Percentiles rank a stretch among this genome's conserved stretches.
Evolutionary conservation across 176 grass and related monocot genomes (phyloP).

Genomic region (Ananas comosus): DNA sequence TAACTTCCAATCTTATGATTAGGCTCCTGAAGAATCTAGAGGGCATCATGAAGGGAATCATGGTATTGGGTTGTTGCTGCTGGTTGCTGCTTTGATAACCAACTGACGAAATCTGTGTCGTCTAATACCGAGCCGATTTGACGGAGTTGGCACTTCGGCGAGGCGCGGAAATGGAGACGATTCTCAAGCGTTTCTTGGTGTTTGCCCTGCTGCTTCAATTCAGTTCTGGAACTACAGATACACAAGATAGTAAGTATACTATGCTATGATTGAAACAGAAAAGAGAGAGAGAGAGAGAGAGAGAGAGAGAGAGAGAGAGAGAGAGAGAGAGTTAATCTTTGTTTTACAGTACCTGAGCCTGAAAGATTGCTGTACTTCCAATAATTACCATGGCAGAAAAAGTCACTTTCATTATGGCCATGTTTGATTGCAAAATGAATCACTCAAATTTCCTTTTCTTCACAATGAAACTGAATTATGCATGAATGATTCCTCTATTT

Average conservation of each 20-base stretch:
- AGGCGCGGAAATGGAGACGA: conserved; percentile 24
- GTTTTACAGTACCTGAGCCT: not conserved
- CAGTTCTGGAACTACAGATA: conserved; percentile 33
- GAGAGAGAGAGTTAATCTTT: too few species aligned
- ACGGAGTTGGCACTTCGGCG: not conserved
- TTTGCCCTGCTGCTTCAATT: conserved; percentile 24
- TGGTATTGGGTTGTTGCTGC: conserved; percentile 36
- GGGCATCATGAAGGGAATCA: conserved; percentile 59
- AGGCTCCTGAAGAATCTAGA: conserved; percentile 22
- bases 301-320: too few species aligned
- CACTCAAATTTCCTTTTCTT: not conserved
- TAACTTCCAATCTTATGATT: conserved; percentile 22
- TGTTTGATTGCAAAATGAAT: too few species aligned
- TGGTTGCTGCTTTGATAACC: conserved; percentile 19
- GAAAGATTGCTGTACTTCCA: not conserved
- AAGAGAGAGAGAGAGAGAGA: too few species aligned
- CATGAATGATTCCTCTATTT: conserved; percentile 4
- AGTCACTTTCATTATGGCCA: not conserved
- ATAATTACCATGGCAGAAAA: not conserved
- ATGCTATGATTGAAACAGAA: too few species aligned
- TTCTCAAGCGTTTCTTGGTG: conserved; percentile 23
- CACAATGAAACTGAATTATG: not conserved
- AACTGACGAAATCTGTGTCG: not conserved
- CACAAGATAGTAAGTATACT: conserved; percentile 58
- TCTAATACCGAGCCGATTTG: not conserved